Base-by-base conservation (phyloP, 495 filamentous ascomycete genomes). In the Elasticomyces elasticus region DNA sequence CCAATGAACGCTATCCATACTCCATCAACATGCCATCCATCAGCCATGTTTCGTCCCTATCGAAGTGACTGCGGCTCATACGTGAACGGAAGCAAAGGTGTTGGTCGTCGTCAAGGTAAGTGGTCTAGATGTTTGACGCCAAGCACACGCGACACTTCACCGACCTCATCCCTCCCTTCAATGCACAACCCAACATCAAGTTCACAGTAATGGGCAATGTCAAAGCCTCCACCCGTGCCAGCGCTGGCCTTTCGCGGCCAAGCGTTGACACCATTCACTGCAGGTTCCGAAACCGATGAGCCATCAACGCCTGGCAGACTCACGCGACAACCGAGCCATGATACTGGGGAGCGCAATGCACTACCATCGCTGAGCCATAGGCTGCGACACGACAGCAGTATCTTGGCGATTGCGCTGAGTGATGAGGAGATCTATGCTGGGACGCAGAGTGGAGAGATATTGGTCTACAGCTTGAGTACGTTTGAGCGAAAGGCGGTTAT, bases 371-470 rank as follows among this genome's bases (percentile, higher is more conserved):
- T 87, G 12, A 64, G 79, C 43, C 86, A 92, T 56, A 80, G 80
- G 45, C 75, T 92, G 53, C 75, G 78, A 54, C 83, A 88, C 64
- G 74, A 79, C 57, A 79, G 76, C 63, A 87, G 85, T 2, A 86
- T 91, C 31, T 78, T 92, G 19, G 74, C 82, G 0, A 73, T 92
- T 30, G 81, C 76, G 0, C 76, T 89, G 11, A 81, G 78, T 1
- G 71, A 72, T 7, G 60, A 70, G 23, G 72, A 80, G 56, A 77
- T 92, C n/a, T 92, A 86, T 70, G 88, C 90, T 20, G 92, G 91
- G 30, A 87, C 90, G 17, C 89, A 95, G 65, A 86, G 83, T 44
- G 92, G 92, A 49, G 87, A 95, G 69, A 90, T 98, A 52, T 70
- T 92, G 46, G 78, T 89, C 22, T 97, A 88, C 89, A 86, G 82